Evolutionary conservation across 1,284 basidiomycete genomes (phyloP).

Genomic region (Fomitopsis palustris): DNA sequence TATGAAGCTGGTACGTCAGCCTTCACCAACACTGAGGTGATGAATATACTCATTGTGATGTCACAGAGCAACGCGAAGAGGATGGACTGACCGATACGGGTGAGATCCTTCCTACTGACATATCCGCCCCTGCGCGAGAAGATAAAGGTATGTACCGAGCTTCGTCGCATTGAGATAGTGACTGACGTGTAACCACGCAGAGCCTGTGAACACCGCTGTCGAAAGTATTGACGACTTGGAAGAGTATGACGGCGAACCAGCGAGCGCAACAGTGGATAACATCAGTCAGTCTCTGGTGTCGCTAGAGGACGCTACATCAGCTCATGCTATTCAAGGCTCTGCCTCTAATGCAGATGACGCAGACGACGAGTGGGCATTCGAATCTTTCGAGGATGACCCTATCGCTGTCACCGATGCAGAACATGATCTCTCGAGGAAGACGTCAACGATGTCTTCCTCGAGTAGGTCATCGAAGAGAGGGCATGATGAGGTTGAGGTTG

Average conservation of each 20-base stretch:
- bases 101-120: conserved; percentile 5
- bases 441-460: conserved; percentile 30
- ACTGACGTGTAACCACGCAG: neutral
- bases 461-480: conserved; percentile 47
- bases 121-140: neutral
- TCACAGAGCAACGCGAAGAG: neutral
- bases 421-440: neutral
- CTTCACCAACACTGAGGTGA: neutral
- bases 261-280: neutral
- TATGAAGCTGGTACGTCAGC: neutral
- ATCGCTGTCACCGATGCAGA: neutral
- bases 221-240: conserved; percentile 1
- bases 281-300: neutral
- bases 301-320: too few relatives aligned
- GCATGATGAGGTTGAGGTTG: conserved; percentile 43
- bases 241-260: neutral
- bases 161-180: neutral
- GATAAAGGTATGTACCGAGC: neutral
- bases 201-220: neutral
- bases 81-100: neutral
- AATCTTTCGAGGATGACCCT: neutral
- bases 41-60: neutral
- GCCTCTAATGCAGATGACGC: neutral
- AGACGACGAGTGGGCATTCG: conserved; percentile 4
- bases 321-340: neutral